These are phyloP conservation scores for Aureobasidium melanogenum DNA, from an alignment of 2,329 filamentous ascomycete genomes.

Conservation along the genomic window DNA sequence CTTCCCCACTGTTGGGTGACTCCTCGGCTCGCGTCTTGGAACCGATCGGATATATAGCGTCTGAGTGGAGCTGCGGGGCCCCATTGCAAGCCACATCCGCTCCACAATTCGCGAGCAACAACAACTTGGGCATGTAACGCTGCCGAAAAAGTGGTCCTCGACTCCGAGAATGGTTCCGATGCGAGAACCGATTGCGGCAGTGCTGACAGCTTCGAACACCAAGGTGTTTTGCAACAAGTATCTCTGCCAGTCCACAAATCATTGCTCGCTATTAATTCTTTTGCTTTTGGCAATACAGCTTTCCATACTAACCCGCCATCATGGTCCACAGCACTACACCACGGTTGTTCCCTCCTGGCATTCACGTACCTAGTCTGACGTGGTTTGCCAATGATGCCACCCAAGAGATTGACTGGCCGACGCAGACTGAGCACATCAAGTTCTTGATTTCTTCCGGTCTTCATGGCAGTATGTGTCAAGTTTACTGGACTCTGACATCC, in stretches of 20 bases:
- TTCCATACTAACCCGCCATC: not conserved
- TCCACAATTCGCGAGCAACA: not conserved
- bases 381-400: slow-evolving; percentile 41
- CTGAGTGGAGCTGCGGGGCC: not conserved
- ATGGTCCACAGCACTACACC: not conserved
- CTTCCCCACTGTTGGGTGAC: not conserved
- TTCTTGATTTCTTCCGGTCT: slow-evolving; percentile 47
- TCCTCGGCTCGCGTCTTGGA: not conserved
- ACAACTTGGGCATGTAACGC: no score
- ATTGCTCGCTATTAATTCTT: no score
- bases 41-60: not conserved
- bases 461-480: slow-evolving; percentile 39
- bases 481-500: no score
- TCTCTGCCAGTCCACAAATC: not conserved
- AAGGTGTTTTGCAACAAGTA: not conserved
- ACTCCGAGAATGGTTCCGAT: not conserved
- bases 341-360: slow-evolving; percentile 37
- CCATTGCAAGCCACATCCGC: not conserved
- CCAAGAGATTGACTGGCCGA: slow-evolving; percentile 49
- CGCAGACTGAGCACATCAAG: slow-evolving; percentile 45
- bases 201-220: not conserved
- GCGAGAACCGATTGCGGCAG: not conserved
- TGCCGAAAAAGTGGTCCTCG: not conserved
- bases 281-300: not conserved
- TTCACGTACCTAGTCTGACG: slow-evolving; percentile 50